Base-by-base conservation (phyloP, 805 yeast genomes). In the Kodamaea fukazawae region DNA sequence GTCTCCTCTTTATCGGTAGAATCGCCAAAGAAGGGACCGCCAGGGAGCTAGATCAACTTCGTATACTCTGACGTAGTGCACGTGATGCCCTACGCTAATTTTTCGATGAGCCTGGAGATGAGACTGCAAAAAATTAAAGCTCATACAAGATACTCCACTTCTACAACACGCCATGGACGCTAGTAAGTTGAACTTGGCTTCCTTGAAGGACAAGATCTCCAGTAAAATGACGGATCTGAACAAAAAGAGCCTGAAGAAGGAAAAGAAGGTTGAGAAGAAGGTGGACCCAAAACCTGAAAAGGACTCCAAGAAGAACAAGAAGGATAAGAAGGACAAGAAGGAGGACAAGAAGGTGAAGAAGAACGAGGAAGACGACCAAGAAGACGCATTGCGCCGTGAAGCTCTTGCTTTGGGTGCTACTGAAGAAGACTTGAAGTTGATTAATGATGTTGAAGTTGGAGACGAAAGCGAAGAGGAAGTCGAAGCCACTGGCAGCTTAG, bases 391-490 rank as follows among this genome's bases (percentile, higher is more conserved):
- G 35, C 79, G 84, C 49, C 77, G 80, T 44, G 95, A 84, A 64
- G 95, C 95, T 2, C 58, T 81, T 10, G 81, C 81, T 15, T 64
- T 90, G 20, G 96, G 97, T 25, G 98, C 96, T 14, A 74, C 87
- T 11, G 93, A 86, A 49, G 90, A 81, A 15, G 97, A 89, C 58
- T 57, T 90, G 33, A 73, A 76, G 32, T 61, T 89, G 36, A 50
- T 90, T 9, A 71, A 73, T 25, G 84, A 73, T 11, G 50, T 83
- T 3, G 63, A 67, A 9, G 78, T 74, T 16, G 81, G 72, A 25
- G 76, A 68, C 20, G 71, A 65, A 20, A 73, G 79, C 49, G 81
- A 76, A 44, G 80, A 75, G 45, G 72, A 72, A 42, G 36, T 37
- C 7, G 78, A 65, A 22, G 71, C 59, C 20, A 68, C 53, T n/a